A percentile compares a stretch with the other conserved stretches of the same genome.
Conservation (phyloP, 805 yeast genomes). For the Candida stauntonica region DNA sequence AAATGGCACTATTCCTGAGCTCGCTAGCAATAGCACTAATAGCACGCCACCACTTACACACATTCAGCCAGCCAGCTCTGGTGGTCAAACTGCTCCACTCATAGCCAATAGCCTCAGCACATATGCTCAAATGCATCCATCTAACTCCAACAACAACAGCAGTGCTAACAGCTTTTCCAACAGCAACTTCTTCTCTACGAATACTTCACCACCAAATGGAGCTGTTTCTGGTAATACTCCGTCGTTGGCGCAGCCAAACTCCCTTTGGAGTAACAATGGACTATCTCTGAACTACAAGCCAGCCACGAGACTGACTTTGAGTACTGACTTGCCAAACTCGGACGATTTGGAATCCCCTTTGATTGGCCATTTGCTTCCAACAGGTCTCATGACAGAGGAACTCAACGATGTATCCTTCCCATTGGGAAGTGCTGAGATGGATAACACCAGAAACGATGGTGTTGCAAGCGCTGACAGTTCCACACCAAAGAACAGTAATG, state of each 20-base stretch:
- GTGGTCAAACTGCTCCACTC: neutral
- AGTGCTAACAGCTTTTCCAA: conserved; percentile 1
- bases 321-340: conserved; percentile 16
- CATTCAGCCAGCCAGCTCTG: conserved; percentile 3
- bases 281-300: conserved; percentile 6
- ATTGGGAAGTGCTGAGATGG: conserved; percentile 1
- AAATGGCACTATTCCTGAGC: conserved; percentile 2
- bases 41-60: conserved; percentile 10
- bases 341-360: conserved; percentile 31
- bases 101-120: neutral
- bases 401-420: conserved; percentile 14
- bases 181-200: conserved; percentile 4
- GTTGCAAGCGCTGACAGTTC: conserved; percentile 6
- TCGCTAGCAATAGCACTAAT: neutral
- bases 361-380: conserved; percentile 33
- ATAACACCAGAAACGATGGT: conserved; percentile 5
- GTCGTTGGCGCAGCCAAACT: neutral
- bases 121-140: neutral
- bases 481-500: conserved; percentile 5
- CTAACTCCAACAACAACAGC: conserved; percentile 2
- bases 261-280: conserved; percentile 10
- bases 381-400: conserved; percentile 29
- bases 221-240: neutral
- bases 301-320: conserved; percentile 7
- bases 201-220: conserved; percentile 4